A percentile compares a stretch with the other conserved stretches of the same genome.
phyloP scores from a whole-genome alignment of 441 rosid genomes.

The Daphne laureola region DNA sequence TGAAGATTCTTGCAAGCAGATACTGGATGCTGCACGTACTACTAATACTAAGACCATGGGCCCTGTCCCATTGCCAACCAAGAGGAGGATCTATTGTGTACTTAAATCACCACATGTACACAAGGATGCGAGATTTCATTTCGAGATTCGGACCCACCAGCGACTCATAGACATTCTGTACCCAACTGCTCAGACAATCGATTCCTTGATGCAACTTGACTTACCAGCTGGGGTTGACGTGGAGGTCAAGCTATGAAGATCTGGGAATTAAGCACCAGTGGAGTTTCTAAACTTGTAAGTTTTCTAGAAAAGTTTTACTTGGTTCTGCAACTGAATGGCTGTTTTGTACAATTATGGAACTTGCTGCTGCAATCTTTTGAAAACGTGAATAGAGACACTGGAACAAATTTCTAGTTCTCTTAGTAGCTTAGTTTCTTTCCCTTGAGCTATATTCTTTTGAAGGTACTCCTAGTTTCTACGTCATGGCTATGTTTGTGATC shows the following conservation, averaged over 20 bases:
- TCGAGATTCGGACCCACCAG: conserved; percentile 94
- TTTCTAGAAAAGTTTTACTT: neutral
- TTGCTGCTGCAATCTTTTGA: too few species aligned
- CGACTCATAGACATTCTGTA: conserved; percentile 84
- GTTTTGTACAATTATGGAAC: too few species aligned
- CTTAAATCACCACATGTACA: conserved; percentile 96
- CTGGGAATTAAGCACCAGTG: conserved; percentile 14
- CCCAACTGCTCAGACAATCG: conserved; percentile 95
- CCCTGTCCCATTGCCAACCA: conserved; percentile 92
- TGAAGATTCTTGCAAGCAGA: conserved; percentile 97
- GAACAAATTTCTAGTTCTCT: too few species aligned
- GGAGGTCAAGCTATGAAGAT: conserved; percentile 83
- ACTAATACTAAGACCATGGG: conserved; percentile 95
- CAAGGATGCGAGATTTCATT: conserved; percentile 97
- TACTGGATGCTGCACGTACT: conserved; percentile 76
- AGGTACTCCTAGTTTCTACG: too few species aligned
- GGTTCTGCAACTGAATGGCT: too few species aligned
- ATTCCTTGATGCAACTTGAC: conserved; percentile 93
- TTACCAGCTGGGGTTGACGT: conserved; percentile 96
- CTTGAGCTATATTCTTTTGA: too few species aligned
- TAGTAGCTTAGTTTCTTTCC: too few species aligned
- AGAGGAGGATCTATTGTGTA: conserved; percentile 85
- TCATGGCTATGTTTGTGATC: too few species aligned
- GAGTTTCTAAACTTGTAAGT: conserved; percentile 6
- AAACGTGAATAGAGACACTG: too few species aligned